Evolutionary conservation across 2,329 filamentous ascomycete species (phyloP).

Genomic region (Emericellopsis cladophorae): DNA sequence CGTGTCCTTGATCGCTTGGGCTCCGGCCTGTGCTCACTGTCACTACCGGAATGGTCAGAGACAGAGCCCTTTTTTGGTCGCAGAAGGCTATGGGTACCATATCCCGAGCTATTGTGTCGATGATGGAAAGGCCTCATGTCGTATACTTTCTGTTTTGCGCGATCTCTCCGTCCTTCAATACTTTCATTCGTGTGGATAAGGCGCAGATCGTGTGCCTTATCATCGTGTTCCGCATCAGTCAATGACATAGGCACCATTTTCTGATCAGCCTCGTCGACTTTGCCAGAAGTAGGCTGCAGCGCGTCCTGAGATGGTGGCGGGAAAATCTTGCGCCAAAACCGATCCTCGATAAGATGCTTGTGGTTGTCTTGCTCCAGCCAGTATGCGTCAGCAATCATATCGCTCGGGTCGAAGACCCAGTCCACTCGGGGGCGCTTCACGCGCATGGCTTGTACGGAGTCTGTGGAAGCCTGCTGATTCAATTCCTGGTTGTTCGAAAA

Average conservation of each 20-base stretch:
- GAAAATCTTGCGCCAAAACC: conserved; percentile 63
- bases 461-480: conserved; percentile 26
- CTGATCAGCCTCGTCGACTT: conserved; percentile 11
- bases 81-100: conserved; percentile 38
- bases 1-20: conserved; percentile 12
- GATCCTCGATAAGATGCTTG: conserved; percentile 70
- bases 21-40: conserved; percentile 26
- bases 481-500: conserved; percentile 33
- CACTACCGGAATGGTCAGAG: conserved; percentile 50
- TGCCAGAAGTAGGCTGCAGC: conserved; percentile 16
- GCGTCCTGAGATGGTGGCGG: conserved; percentile 19
- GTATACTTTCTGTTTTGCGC: conserved; percentile 48
- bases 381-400: conserved; percentile 78
- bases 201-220: background rate
- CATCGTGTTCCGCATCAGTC: background rate
- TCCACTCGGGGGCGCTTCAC: conserved; percentile 64
- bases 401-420: conserved; percentile 73
- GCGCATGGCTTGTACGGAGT: conserved; percentile 37
- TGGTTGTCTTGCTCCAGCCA: conserved; percentile 81
- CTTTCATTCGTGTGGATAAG: conserved; percentile 17
- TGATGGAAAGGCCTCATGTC: conserved; percentile 41
- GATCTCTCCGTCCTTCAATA: conserved; percentile 40
- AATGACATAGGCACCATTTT: background rate
- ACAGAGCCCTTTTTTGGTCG: conserved; percentile 27
- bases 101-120: conserved; percentile 34